Percentiles rank a stretch among this genome's conserved stretches.
These are phyloP conservation scores for Rhodotorula sphaerocarpa DNA, from an alignment of 768 basidiomycete species.

Conservation along the genomic window DNA sequence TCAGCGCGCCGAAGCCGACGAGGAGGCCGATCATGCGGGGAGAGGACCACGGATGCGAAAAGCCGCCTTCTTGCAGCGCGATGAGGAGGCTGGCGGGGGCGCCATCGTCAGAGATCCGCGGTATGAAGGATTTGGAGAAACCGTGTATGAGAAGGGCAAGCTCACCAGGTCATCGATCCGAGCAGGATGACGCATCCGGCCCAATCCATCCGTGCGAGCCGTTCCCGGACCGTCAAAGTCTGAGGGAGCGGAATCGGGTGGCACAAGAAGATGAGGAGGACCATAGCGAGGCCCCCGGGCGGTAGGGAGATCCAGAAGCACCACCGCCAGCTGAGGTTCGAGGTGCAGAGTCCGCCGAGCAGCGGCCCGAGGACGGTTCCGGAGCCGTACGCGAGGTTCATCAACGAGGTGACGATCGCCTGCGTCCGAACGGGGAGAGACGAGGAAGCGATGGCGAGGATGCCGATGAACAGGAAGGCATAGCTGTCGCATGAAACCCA, in stretches of 20 bases:
- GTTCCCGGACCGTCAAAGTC: constrained; percentile 1
- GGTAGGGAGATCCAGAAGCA: constrained; percentile 19
- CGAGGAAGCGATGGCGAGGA: constrained; percentile 21
- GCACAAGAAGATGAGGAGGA: constrained; percentile 17
- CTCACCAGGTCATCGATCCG: constrained; percentile 16
- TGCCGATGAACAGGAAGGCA: constrained; percentile 10
- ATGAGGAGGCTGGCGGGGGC: constrained; percentile 30
- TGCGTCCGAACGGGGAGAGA: constrained; percentile 16
- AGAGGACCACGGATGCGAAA: constrained; percentile 11
- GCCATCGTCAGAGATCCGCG: too few species aligned
- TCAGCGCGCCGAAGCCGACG: constrained; percentile 22
- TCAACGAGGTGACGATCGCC: constrained; percentile 12
- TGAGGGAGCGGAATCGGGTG: constrained; percentile 20
- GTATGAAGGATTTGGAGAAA: too few species aligned
- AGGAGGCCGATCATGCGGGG: constrained; percentile 24
- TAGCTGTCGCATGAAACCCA: not conserved
- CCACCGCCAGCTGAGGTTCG: constrained; percentile 6
- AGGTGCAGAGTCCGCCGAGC: not conserved
- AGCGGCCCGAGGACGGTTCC: constrained; percentile 6
- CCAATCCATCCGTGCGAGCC: constrained; percentile 22
- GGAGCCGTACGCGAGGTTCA: constrained; percentile 12
- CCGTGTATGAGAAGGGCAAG: too few species aligned
- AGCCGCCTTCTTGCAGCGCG: constrained; percentile 27
- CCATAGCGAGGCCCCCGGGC: not conserved
- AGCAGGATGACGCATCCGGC: constrained; percentile 21